Base-by-base conservation (phyloP, 129 eudicot species). In the Lactuca sativa region DNA sequence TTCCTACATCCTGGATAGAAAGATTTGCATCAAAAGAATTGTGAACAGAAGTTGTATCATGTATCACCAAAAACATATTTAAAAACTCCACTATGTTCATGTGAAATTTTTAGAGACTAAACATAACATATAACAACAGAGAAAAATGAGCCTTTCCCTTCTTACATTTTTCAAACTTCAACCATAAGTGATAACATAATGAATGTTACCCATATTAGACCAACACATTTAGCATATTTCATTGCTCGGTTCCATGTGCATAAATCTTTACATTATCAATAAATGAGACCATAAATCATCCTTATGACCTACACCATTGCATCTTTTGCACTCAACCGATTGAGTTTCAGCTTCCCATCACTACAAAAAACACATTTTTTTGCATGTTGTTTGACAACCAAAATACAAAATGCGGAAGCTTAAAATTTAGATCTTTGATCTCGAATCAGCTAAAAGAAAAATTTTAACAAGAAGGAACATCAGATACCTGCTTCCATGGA, bases 281-380 rank as follows among this genome's bases (percentile, higher is more conserved):
- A 47, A 47, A 47, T 47, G 47, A 44, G 16, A 44, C 5, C 14
- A 62, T 5, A 70, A 44, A 59, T n/a, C 33, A 21, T 56, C 25
- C 21, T 21, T 21, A 21, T 21, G 83, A 93, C 99, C 99, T 93
- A 97, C 92, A 73, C 99, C 99, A 83, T 87, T 93, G 95, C 99
- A 93, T 66, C 90, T 95, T 80, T 83, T 87, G 78, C 99, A 90
- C 73, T 90, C 95, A 41, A 93, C 88, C 57, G 82, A 80, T 93
- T 97, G 72, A 70, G 8, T 84, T 85, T 93, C 99, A 93, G 90
- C 87, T 83, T 93, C 56, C 97, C 99, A 69, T 83, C 90, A 38
- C 57, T 87, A 64, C 99, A 93, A 70, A 93, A 93, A 38, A 93
- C 97, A 64, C 99, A 93, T 81, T 90, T 93, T n/a, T 18, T 97